Percentiles rank a stretch among this genome's conserved stretches.
These are phyloP conservation scores for Gamsiella multidivaricata DNA, from an alignment of 192 early-diverging fungal species.

Conservation along the genomic window DNA sequence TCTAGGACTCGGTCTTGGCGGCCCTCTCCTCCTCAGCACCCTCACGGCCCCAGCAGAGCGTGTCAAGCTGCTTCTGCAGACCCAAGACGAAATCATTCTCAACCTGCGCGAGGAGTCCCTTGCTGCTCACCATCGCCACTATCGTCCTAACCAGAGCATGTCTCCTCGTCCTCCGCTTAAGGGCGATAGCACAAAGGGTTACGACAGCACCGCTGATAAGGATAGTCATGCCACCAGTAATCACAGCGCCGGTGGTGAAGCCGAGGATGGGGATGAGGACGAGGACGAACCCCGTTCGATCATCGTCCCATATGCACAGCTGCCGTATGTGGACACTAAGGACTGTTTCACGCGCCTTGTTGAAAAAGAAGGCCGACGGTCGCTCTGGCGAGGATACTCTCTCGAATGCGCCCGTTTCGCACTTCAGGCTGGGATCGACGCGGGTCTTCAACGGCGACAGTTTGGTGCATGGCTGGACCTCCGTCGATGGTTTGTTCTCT, in stretches of 20 bases:
- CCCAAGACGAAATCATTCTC: constrained; percentile 46
- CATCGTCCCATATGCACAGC: constrained; percentile 35
- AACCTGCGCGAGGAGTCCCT: constrained; percentile 44
- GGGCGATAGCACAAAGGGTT: neutral
- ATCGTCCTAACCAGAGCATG: neutral
- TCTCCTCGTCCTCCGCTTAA: neutral
- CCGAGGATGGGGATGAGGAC: constrained; percentile 1
- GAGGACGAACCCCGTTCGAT: constrained; percentile 37
- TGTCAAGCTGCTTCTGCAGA: constrained; percentile 33
- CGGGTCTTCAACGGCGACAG: neutral
- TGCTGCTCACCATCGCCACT: constrained; percentile 3
- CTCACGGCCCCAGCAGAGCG: constrained; percentile 31
- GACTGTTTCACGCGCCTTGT: constrained; percentile 28
- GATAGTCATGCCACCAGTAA: neutral
- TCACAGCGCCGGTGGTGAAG: neutral
- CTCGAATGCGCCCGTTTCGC: neutral
- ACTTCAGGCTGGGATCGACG: constrained; percentile 11
- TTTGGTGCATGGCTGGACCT: constrained; percentile 2
- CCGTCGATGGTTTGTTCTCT: neutral
- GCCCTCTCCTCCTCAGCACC: constrained; percentile 11
- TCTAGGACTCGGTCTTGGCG: constrained; percentile 15
- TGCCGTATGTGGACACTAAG: constrained; percentile 23
- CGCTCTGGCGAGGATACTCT: constrained; percentile 36
- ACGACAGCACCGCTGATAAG: neutral
- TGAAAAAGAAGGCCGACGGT: constrained; percentile 29